Evolutionary conservation across 345 rosid species (phyloP), one percentile per base, ranked within the genome.

Genomic region (Euphorbia pulcherrima): DNA sequence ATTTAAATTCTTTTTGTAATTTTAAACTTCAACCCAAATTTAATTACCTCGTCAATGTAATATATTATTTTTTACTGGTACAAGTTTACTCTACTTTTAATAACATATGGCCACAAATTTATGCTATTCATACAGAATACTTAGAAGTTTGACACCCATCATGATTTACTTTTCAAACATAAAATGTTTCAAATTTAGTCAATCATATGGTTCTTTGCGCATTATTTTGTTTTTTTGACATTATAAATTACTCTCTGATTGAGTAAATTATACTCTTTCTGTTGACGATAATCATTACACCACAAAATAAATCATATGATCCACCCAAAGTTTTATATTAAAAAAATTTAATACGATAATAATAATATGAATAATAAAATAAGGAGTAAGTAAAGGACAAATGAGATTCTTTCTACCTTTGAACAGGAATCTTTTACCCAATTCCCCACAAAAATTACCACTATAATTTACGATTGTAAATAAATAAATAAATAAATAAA

Each of bases 401-500:
- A 41, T 48, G 53, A 48, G 52, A 61, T 56, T 74, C 72, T 2
- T 28, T 41, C 6, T 39, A 41, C 65, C 54, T 75, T 60, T 73
- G 71, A 70, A 59, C 37, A 52, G 74, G 81, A 83, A 80, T 78
- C 72, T 74, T 74, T 72, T 67, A 79, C 76, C 37, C 77, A 40
- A 39, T 74, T 77, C 61, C 82, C 81, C 75, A 78, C 65, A 66
- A 69, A 70, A 54, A 51, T 48, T 74, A 44, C 67, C 62, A 37
- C 3, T 61, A 41, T 35, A 67, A 6, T n/a, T 24, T 9, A 21
- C 14, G 13, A 54, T 8, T 14, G 35, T 1, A 47, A 74, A 72
- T 27, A 69, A 81, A 2, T 33, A 33, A 33, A 33, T 33, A 33
- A 33, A 33, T 33, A 77, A 14, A n/a, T 1, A 64, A 33, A 57